Conservation (phyloP, 139 green algal genomes). For the Gonium pectorale region DNA sequence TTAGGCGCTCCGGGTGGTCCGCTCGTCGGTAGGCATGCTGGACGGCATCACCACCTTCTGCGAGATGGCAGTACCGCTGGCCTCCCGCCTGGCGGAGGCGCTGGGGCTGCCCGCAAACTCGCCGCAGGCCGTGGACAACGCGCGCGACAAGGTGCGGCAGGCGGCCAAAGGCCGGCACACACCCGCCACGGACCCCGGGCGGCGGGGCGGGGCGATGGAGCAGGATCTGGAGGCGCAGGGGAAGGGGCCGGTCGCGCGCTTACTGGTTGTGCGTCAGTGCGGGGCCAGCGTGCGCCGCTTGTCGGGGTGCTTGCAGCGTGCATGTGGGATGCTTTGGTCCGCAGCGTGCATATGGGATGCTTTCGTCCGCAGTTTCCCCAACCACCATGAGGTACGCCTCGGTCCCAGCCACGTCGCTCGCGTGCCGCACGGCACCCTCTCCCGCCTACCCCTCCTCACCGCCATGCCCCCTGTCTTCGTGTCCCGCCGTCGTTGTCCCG, state of each 20-base stretch:
- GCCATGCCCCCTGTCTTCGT: too few species aligned
- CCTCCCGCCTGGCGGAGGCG: conserved; percentile 80
- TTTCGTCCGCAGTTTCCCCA: too few species aligned
- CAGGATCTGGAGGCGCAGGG: too few species aligned
- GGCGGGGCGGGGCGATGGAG: not conserved
- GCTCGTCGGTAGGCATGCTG: conserved; percentile 70
- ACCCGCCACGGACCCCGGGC: too few species aligned
- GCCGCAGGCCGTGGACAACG: conserved; percentile 80
- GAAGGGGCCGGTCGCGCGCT: not conserved
- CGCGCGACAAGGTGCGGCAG: conserved; percentile 87
- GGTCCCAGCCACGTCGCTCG: too few species aligned
- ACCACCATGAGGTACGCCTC: too few species aligned
- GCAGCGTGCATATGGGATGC: too few species aligned
- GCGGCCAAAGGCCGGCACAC: too few species aligned
- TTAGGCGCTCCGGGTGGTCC: conserved; percentile 55
- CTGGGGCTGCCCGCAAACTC: conserved; percentile 83
- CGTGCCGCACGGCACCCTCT: too few species aligned
- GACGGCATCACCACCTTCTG: conserved; percentile 91
- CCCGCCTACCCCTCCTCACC: too few species aligned
- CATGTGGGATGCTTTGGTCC: too few species aligned
- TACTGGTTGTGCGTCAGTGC: not conserved
- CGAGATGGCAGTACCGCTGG: conserved; percentile 90
- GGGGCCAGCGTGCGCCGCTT: not conserved
- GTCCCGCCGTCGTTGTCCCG: not conserved
- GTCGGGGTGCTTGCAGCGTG: too few species aligned